phyloP scores from a whole-genome alignment of 306 rosid species.

The Dalbergia oliveri region DNA sequence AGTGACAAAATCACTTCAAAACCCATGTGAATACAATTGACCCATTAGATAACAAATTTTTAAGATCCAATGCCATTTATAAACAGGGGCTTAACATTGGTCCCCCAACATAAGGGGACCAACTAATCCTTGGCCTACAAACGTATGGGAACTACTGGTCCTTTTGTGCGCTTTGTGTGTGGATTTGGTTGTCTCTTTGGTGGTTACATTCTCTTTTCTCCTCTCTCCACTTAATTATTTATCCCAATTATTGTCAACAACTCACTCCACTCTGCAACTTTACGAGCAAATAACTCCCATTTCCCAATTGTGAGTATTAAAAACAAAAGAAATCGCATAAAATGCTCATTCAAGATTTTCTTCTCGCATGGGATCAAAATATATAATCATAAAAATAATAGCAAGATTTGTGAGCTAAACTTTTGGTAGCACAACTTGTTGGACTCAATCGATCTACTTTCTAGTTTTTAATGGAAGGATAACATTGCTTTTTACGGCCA shows the following conservation, averaged over 20 bases:
- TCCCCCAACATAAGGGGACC: no score
- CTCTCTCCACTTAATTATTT: neutral
- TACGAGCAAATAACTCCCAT: constrained; percentile 39
- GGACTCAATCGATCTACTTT: neutral
- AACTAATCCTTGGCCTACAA: no score
- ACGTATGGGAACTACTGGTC: constrained; percentile 33
- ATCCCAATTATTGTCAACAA: neutral
- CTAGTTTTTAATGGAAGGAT: neutral
- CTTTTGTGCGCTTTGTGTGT: constrained; percentile 32
- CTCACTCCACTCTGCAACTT: constrained; percentile 33
- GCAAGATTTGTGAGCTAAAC: neutral
- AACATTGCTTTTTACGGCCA: neutral
- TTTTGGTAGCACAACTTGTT: neutral
- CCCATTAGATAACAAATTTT: no score
- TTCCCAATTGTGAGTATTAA: neutral
- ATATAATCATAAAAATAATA: neutral
- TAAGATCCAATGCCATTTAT: no score
- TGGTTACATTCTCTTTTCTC: neutral
- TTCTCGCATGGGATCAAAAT: neutral
- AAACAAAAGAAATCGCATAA: neutral
- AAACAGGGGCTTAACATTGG: no score
- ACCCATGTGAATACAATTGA: no score
- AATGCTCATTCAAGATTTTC: neutral
- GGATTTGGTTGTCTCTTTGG: constrained; percentile 18
- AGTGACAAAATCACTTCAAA: no score